phyloP scores from a whole-genome alignment of 2,329 filamentous ascomycete species.

The Pyricularia pennisetigena region DNA sequence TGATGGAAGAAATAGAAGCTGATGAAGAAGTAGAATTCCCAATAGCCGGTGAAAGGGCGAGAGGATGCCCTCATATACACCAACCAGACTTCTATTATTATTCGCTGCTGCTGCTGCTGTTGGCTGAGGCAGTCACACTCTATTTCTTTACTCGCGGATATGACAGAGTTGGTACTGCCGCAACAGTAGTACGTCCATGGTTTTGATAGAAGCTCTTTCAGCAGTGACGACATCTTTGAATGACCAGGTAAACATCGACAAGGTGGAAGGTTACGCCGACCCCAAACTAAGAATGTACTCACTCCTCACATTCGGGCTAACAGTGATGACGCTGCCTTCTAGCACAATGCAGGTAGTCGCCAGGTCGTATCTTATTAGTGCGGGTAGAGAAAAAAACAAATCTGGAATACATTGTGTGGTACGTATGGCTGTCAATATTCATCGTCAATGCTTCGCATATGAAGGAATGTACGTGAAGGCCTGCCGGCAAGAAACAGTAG shows the following conservation, averaged over 20 bases:
- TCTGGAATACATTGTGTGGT: background rate
- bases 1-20: background rate
- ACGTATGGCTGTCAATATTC: background rate
- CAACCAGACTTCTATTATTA: background rate
- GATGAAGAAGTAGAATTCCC: background rate
- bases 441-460: background rate
- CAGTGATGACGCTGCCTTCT: background rate
- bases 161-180: background rate
- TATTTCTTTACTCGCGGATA: background rate
- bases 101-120: no score
- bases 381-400: background rate
- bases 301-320: background rate
- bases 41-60: conserved; percentile 6
- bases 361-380: background rate
- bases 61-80: background rate
- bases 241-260: background rate
- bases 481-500: background rate
- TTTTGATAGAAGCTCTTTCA: background rate
- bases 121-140: background rate
- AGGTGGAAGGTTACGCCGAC: background rate
- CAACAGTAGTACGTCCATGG: background rate
- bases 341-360: background rate
- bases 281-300: background rate
- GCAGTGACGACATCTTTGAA: background rate
- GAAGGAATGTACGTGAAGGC: background rate